Percentiles rank a stretch among this genome's conserved stretches.
Conservation (phyloP, 2,329 filamentous ascomycete genomes). For the Phyllosticta citrichinensis region DNA sequence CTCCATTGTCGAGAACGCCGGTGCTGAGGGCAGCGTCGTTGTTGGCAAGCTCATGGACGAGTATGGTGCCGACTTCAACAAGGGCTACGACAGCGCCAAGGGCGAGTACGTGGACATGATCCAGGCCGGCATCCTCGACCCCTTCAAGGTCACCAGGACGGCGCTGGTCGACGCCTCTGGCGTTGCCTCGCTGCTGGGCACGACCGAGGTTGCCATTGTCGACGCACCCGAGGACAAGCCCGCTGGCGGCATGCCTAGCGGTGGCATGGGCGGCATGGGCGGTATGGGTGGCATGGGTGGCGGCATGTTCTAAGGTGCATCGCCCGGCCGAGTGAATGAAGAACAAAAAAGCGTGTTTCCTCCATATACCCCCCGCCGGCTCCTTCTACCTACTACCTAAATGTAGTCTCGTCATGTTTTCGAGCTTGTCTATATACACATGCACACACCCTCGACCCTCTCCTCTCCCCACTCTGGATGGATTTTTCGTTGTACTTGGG, state of each 20-base stretch:
- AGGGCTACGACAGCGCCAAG: constrained; percentile 91
- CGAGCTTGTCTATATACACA: constrained; percentile 14
- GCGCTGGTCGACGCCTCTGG: constrained; percentile 89
- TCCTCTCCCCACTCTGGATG: constrained; percentile 14
- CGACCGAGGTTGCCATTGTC: constrained; percentile 95
- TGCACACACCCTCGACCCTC: constrained; percentile 25
- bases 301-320: constrained; percentile 51
- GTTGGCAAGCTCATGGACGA: constrained; percentile 98
- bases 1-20: constrained; percentile 96
- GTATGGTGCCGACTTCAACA: constrained; percentile 88
- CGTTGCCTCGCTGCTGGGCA: constrained; percentile 92
- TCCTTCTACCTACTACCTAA: constrained; percentile 11
- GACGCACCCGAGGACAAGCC: constrained; percentile 91
- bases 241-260: constrained; percentile 35
- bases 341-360: neutral
- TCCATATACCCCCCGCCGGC: constrained; percentile 8
- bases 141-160: constrained; percentile 98
- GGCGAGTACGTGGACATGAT: constrained; percentile 99
- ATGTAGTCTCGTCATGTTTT: constrained; percentile 19
- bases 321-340: neutral
- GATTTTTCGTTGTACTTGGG: constrained; percentile 14
- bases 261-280: constrained; percentile 43
- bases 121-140: constrained; percentile 88
- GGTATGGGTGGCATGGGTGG: constrained; percentile 57
- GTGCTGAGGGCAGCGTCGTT: constrained; percentile 87